Evolutionary conservation across 495 filamentous ascomycete genomes (phyloP).

Genomic region (Daldinia vernicosa): DNA sequence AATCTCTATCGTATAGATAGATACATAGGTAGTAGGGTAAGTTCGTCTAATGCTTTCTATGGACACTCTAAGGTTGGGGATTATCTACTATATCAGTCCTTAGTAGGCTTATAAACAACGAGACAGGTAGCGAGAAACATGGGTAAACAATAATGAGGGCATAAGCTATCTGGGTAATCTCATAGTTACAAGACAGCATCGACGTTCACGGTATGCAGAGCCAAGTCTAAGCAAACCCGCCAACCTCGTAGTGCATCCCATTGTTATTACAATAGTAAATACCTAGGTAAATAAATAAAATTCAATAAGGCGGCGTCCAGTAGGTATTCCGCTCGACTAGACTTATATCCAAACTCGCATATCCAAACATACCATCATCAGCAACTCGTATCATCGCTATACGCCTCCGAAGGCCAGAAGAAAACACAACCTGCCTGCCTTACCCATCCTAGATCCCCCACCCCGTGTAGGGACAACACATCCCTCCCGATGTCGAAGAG

Average conservation of each 20-base stretch:
- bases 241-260: background rate
- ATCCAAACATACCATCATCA: background rate
- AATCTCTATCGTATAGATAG: background rate
- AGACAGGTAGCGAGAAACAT: background rate
- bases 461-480: background rate
- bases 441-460: background rate
- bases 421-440: conserved; percentile 1
- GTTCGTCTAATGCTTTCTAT: too few relatives aligned
- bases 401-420: background rate
- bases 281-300: background rate
- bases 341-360: background rate
- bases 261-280: conserved; percentile 3
- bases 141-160: background rate
- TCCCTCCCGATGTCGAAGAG: background rate
- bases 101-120: background rate
- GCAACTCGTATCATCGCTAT: background rate
- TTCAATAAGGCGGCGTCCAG: background rate
- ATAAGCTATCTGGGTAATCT: conserved; percentile 11
- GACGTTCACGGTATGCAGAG: background rate
- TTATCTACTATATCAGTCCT: too few relatives aligned
- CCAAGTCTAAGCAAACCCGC: conserved; percentile 6
- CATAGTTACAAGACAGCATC: conserved; percentile 1
- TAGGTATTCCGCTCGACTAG: background rate
- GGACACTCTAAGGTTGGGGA: too few relatives aligned
- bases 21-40: too few relatives aligned